phyloP scores from a whole-genome alignment of 1,284 basidiomycete species.

The Spongispora temasekensis region DNA sequence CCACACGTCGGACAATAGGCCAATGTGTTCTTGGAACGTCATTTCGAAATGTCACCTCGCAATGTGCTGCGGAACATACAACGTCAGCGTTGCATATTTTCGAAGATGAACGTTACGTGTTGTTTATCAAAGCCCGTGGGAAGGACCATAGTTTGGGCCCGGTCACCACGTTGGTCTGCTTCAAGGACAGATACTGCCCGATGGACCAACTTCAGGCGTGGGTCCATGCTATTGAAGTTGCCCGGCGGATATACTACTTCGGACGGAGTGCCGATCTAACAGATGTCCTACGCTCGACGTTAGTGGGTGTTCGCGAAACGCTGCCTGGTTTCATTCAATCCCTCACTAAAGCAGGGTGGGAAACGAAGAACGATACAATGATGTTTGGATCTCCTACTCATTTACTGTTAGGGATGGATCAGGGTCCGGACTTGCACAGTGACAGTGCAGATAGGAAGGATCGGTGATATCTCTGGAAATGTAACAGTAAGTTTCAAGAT shows the following conservation, averaged over 20 bases:
- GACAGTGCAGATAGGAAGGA: conserved; percentile 21
- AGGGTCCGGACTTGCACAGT: not conserved
- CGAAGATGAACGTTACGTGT: conserved; percentile 46
- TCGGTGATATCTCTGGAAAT: conserved; percentile 12
- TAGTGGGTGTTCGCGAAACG: conserved; percentile 14
- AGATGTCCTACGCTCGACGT: conserved; percentile 22
- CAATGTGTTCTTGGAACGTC: conserved; percentile 49
- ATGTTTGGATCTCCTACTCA: conserved; percentile 32
- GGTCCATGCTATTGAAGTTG: conserved; percentile 45
- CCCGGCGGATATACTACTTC: conserved; percentile 7
- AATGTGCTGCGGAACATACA: conserved; percentile 14
- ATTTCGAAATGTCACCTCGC: conserved; percentile 17
- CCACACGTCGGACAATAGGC: conserved; percentile 37
- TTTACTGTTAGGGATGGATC: conserved; percentile 20
- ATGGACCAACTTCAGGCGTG: conserved; percentile 59
- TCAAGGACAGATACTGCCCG: conserved; percentile 50
- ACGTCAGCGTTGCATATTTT: conserved; percentile 34
- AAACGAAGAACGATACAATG: conserved; percentile 26
- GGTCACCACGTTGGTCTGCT: conserved; percentile 37
- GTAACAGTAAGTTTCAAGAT: not conserved
- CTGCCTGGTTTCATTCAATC: conserved; percentile 24
- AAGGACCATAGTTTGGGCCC: not conserved
- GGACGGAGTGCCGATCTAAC: conserved; percentile 3
- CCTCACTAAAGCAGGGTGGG: conserved; percentile 27
- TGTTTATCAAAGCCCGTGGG: conserved; percentile 43